These are phyloP conservation scores for Coemansia sp. DNA, from an alignment of 192 early-diverging fungal genomes.

Conservation along the genomic window DNA sequence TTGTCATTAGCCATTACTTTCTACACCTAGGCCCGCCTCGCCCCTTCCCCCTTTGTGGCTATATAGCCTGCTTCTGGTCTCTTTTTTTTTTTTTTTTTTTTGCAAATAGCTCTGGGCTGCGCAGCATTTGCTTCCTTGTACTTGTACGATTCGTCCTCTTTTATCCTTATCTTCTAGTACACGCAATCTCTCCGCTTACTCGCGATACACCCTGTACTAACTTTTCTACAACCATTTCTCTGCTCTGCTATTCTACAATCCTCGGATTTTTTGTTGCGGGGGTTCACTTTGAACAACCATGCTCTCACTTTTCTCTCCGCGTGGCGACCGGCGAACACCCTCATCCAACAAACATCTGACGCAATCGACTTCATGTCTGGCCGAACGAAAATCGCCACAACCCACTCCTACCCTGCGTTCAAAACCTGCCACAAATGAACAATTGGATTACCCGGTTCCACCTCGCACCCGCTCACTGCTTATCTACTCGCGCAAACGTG, in stretches of 20 bases:
- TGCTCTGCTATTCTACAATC: neutral
- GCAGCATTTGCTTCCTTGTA: neutral
- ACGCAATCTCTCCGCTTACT: neutral
- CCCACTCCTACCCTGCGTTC: neutral
- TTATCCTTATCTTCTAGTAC: neutral
- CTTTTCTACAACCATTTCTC: neutral
- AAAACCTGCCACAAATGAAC: constrained; percentile 10
- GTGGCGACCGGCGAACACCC: constrained; percentile 31
- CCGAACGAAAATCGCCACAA: constrained; percentile 23
- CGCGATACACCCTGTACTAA: neutral
- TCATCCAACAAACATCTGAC: neutral
- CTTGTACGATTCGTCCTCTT: neutral
- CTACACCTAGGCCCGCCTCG: neutral
- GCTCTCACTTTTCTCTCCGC: constrained; percentile 44
- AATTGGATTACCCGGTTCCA: constrained; percentile 27
- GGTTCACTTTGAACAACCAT: constrained; percentile 6
- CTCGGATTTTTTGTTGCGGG: neutral
- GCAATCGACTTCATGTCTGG: constrained; percentile 7
- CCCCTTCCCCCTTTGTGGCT: neutral
- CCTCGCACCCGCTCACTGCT: constrained; percentile 44
- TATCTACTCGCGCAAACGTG: constrained; percentile 18
- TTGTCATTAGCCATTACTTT: constrained; percentile 30
- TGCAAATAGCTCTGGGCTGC: neutral
- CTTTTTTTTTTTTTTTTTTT: neutral
- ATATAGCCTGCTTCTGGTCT: neutral